Base-by-base conservation (phyloP, 352 stramenopile genomes). In the Plasmopara halstedii region DNA sequence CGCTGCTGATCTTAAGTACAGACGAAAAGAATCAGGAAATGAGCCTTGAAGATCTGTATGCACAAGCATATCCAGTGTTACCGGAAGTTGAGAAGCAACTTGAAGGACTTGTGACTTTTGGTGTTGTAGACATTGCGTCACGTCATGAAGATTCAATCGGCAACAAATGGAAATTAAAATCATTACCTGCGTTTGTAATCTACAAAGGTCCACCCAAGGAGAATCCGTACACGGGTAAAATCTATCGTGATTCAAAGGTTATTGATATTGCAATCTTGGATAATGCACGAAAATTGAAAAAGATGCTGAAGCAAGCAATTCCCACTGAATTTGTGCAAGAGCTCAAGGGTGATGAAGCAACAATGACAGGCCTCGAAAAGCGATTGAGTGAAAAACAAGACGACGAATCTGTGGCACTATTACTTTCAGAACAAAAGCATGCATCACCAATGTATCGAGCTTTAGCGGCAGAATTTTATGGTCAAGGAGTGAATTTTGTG, bases 221-320 rank as follows among this genome's bases (percentile, higher is more conserved):
- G 59, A 91, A 91, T 42, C 79, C 79, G 6, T 91, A 91, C 54
- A 86, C 76, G 14, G 63, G 67, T 13, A 70, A 71, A 38, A 40
- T 67, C 43, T 91, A 88, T 42, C 64, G 79, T 34, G 62, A 80
- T 27, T 52, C 75, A 10, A 51, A 59, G 32, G 29, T 68, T 13
- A 43, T 43, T 17, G 58, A 76, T 13, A 47, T 64, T 0, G 23
- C 45, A 7, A 40, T 82, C 35, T 53, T 83, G 15, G 44, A 78
- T 11, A 58, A 83, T 19, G 60, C 64, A 22, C 36, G 62, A 14
- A 77, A 82, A 46, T 38, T 90, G 4, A 83, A 84, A 50, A 71
- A 67, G 49, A 45, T 78, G 46, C 48, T 88, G 25, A 79, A 76
- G 33, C 67, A 85, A 21, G 68, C 60, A n/a, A 75, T 85, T 15